Percentiles rank a stretch among this genome's conserved stretches.
These are phyloP conservation scores for Eleusine indica DNA, from an alignment of 176 grass and related monocot species.

Conservation along the genomic window DNA sequence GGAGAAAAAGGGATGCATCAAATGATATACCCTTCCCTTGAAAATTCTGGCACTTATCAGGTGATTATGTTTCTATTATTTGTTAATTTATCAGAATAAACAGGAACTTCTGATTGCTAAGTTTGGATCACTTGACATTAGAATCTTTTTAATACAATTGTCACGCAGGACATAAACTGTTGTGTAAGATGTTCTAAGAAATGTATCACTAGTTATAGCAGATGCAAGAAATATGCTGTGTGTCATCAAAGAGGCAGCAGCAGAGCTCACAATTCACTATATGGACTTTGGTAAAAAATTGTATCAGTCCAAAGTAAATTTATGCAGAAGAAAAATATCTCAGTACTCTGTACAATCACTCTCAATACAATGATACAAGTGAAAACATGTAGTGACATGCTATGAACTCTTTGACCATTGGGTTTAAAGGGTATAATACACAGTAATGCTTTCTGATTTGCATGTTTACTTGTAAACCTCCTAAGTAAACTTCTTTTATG, in stretches of 20 bases:
- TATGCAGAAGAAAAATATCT: not conserved
- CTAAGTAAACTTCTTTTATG: not conserved
- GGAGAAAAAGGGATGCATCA: slow-evolving; percentile 89
- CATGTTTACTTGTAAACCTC: not conserved
- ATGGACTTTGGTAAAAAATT: not conserved
- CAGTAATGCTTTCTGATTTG: slow-evolving; percentile 2
- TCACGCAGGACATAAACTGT: not conserved
- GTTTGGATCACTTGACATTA: not conserved
- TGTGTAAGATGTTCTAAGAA: not conserved
- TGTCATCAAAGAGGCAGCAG: not conserved
- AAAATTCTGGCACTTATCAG: slow-evolving; percentile 51
- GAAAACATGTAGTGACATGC: not conserved
- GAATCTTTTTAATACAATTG: not conserved
- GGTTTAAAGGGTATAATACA: not conserved
- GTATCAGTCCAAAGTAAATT: not conserved
- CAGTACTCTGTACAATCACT: not conserved
- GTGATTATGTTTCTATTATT: slow-evolving; percentile 54
- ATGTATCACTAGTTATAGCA: slow-evolving; percentile 11
- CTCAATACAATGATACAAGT: not conserved
- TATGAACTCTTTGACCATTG: not conserved
- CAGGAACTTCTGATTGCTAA: not conserved
- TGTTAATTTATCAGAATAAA: not conserved
- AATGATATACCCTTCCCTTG: slow-evolving; percentile 60
- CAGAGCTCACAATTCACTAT: not conserved
- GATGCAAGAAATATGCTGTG: not conserved